A percentile compares a stretch with the other conserved stretches of the same genome.
Conservation (phyloP, 495 filamentous ascomycete genomes). For the Lophiostoma macrostomum region DNA sequence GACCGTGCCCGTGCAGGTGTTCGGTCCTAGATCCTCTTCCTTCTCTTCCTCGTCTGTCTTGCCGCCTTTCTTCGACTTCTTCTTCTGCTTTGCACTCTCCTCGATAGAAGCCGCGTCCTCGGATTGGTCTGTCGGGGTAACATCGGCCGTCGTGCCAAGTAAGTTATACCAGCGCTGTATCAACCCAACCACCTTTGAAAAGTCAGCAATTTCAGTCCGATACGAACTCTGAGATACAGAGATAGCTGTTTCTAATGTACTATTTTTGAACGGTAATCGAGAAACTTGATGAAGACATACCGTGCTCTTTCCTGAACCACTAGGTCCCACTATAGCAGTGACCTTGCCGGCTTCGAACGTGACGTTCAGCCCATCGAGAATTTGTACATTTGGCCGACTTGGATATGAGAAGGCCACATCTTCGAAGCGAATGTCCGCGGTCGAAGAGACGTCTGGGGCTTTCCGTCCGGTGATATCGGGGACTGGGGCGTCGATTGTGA, state of each 20-base stretch:
- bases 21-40: slow-evolving; percentile 7
- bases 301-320: slow-evolving; percentile 38
- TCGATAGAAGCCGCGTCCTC: not conserved
- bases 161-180: slow-evolving; percentile 36
- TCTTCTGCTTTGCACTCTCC: not conserved
- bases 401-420: slow-evolving; percentile 37
- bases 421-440: slow-evolving; percentile 25
- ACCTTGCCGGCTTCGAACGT: slow-evolving; percentile 34
- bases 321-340: slow-evolving; percentile 38
- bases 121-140: not conserved
- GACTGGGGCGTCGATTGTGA: slow-evolving; percentile 29
- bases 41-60: not conserved
- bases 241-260: not conserved
- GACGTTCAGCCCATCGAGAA: slow-evolving; percentile 28
- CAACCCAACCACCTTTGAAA: not conserved
- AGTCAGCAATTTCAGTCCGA: not conserved
- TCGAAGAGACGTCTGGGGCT: slow-evolving; percentile 31
- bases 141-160: not conserved
- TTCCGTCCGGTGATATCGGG: slow-evolving; percentile 32
- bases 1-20: slow-evolving; percentile 31
- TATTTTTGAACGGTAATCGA: slow-evolving; percentile 8
- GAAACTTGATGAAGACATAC: too few relatives aligned
- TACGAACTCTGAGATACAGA: not conserved
- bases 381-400: slow-evolving; percentile 31
- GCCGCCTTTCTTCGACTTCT: slow-evolving; percentile 6